Conservation (phyloP, 306 rosid species). For the Dalbergia oliveri region DNA sequence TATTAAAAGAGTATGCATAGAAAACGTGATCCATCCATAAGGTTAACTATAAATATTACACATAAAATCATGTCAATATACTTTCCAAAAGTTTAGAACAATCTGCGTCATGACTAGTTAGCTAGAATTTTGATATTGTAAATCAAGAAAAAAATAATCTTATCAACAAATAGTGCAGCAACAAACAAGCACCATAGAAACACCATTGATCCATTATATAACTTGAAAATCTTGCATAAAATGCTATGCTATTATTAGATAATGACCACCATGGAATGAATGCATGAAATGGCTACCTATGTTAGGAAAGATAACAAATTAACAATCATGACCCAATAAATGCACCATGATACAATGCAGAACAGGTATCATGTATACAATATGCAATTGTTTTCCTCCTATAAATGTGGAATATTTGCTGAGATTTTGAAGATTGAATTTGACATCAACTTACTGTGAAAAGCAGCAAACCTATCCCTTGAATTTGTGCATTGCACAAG, state of each 20-base stretch:
- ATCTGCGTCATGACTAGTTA: not conserved
- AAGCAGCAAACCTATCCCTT: conserved; percentile 9
- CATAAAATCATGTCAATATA: conserved; percentile 1
- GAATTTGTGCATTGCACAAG: conserved; percentile 19
- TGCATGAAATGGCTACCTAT: conserved; percentile 2
- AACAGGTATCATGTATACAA: conserved; percentile 18
- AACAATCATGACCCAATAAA: not conserved
- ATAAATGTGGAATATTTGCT: not conserved
- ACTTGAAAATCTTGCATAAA: not conserved
- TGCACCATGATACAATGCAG: not conserved
- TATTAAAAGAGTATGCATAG: conserved; percentile 10
- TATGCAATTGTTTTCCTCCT: not conserved
- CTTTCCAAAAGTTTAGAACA: conserved; percentile 7
- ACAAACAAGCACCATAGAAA: conserved; percentile 6
- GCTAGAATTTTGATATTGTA: conserved; percentile 10
- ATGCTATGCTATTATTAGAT: not conserved
- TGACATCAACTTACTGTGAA: conserved; percentile 12
- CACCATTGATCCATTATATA: not conserved
- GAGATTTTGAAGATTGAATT: conserved; percentile 14
- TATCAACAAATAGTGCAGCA: not conserved
- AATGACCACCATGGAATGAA: not conserved
- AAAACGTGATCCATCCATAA: conserved; percentile 8
- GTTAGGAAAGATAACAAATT: conserved; percentile 11
- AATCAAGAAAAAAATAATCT: not conserved
- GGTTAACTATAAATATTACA: conserved; percentile 16